These are phyloP conservation scores for Solanum chiquidenum DNA, from an alignment of 257 asterid species.

Conservation along the genomic window DNA sequence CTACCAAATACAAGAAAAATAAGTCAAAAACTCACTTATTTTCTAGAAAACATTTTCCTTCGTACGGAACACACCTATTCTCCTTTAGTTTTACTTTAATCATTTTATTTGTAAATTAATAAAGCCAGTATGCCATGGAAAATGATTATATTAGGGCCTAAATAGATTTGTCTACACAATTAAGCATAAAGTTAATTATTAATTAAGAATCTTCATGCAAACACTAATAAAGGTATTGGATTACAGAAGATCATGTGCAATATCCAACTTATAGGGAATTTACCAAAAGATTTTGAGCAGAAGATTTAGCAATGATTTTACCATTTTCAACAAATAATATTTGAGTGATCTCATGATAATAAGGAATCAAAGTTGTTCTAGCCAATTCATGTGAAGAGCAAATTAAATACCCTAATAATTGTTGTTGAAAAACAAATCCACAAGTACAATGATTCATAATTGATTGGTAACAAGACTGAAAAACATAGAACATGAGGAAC, in stretches of 20 bases:
- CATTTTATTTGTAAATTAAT: neutral
- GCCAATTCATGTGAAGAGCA: neutral
- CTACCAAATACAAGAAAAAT: neutral
- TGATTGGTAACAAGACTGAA: neutral
- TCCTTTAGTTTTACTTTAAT: neutral
- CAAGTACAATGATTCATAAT: neutral
- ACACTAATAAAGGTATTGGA: neutral
- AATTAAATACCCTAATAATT: constrained; percentile 2
- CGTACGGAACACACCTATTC: neutral
- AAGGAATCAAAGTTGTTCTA: neutral
- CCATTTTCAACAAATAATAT: neutral
- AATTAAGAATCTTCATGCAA: neutral
- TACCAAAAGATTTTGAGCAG: neutral
- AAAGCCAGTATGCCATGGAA: neutral
- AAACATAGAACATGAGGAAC: neutral
- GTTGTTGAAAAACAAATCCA: neutral
- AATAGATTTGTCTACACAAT: neutral
- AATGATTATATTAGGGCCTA: neutral
- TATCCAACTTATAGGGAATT: neutral
- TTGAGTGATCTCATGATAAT: neutral
- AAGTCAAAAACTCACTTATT: neutral
- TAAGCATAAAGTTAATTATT: neutral
- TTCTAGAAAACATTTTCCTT: neutral
- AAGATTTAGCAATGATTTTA: neutral
- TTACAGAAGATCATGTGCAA: neutral